These are phyloP conservation scores for Didymella arachidicola DNA, from an alignment of 2,329 filamentous ascomycete species.

Conservation along the genomic window DNA sequence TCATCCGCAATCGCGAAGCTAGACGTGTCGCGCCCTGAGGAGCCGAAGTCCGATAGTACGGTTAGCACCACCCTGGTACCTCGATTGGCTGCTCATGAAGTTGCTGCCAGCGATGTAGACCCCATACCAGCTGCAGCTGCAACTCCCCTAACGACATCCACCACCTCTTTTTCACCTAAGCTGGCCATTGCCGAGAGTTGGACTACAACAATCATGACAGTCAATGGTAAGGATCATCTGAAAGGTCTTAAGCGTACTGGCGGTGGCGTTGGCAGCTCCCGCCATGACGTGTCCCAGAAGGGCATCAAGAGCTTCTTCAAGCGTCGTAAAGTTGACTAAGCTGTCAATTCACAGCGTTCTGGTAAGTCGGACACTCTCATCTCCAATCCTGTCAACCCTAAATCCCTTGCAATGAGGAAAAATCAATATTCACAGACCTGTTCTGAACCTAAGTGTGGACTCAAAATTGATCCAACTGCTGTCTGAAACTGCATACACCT, in stretches of 20 bases:
- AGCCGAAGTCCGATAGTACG: not conserved
- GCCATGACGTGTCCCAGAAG: slow-evolving; percentile 77
- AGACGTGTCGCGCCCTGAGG: not conserved
- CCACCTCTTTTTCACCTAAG: not conserved
- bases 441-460: slow-evolving; percentile 78
- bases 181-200: slow-evolving; percentile 46
- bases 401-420: slow-evolving; percentile 60
- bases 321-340: slow-evolving; percentile 57
- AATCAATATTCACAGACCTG: slow-evolving; percentile 80
- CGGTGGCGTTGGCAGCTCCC: slow-evolving; percentile 81
- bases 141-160: not conserved
- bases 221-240: slow-evolving; percentile 78
- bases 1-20: not conserved
- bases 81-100: not conserved
- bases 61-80: not conserved
- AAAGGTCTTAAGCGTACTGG: slow-evolving; percentile 77
- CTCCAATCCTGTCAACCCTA: slow-evolving; percentile 5
- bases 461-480: slow-evolving; percentile 79
- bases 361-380: slow-evolving; percentile 33
- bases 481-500: slow-evolving; percentile 64
- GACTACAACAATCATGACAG: slow-evolving; percentile 62
- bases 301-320: slow-evolving; percentile 82
- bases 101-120: not conserved
- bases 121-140: not conserved
- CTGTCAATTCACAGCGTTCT: not conserved